phyloP scores from a whole-genome alignment of 2,329 filamentous ascomycete genomes.

The Diatrype stigma region DNA sequence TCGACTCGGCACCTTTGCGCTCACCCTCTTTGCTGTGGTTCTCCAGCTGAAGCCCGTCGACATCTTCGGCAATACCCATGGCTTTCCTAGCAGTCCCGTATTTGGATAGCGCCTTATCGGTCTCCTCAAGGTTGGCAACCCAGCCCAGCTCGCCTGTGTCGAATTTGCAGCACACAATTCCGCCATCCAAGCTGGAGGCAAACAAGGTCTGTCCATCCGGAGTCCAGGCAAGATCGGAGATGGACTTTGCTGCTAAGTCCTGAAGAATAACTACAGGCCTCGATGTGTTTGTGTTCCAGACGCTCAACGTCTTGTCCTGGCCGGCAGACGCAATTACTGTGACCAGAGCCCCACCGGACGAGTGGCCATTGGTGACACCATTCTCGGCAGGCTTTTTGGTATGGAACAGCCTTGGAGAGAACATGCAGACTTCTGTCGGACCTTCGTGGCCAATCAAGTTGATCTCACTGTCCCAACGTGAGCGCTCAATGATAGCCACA shows the following conservation, averaged over 20 bases:
- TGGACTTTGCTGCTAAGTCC: constrained; percentile 83
- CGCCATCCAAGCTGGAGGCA: constrained; percentile 83
- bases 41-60: constrained; percentile 82
- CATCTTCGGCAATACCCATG: constrained; percentile 87
- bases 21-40: constrained; percentile 91
- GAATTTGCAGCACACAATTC: constrained; percentile 78
- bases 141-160: constrained; percentile 85
- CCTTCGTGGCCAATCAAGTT: constrained; percentile 96
- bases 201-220: constrained; percentile 87
- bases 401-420: constrained; percentile 86
- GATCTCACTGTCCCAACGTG: constrained; percentile 92
- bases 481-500: constrained; percentile 90
- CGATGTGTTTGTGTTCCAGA: constrained; percentile 97
- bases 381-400: constrained; percentile 60
- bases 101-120: constrained; percentile 87
- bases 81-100: constrained; percentile 85
- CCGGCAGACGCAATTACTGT: constrained; percentile 96
- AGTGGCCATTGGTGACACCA: constrained; percentile 44
- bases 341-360: constrained; percentile 52
- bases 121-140: constrained; percentile 80
- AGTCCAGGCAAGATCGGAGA: constrained; percentile 91
- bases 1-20: constrained; percentile 80
- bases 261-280: constrained; percentile 86
- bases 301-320: constrained; percentile 91
- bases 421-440: constrained; percentile 94